phyloP scores from a whole-genome alignment of 192 early-diverging fungal species.

The Coemansia sp. region DNA sequence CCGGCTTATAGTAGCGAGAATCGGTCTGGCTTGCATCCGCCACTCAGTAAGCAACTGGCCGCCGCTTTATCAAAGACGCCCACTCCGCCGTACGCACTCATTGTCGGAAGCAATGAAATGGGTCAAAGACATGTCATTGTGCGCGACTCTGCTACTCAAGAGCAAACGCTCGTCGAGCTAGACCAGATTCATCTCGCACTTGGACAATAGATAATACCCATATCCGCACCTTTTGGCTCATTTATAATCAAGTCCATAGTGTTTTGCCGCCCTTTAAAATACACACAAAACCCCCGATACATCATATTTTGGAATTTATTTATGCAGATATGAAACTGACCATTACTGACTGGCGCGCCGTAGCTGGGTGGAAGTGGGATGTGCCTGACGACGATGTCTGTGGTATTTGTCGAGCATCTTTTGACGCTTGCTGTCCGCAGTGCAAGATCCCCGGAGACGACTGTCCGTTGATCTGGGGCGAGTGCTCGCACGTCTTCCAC shows the following conservation, averaged over 20 bases:
- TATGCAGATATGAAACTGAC: slow-evolving; percentile 37
- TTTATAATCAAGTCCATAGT: neutral
- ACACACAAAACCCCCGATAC: neutral
- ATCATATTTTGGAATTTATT: no score
- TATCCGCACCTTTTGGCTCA: neutral
- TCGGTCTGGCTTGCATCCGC: slow-evolving; percentile 3
- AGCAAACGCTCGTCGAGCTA: slow-evolving; percentile 6
- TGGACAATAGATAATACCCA: neutral
- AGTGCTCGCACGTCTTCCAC: slow-evolving; percentile 93
- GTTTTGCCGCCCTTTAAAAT: neutral
- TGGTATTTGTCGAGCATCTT: slow-evolving; percentile 86
- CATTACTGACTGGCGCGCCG: slow-evolving; percentile 68
- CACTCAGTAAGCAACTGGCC: slow-evolving; percentile 41
- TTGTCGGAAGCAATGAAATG: slow-evolving; percentile 38
- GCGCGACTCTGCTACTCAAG: slow-evolving; percentile 14
- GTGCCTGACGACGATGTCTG: slow-evolving; percentile 83
- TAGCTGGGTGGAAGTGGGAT: slow-evolving; percentile 90
- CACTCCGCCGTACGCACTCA: slow-evolving; percentile 12
- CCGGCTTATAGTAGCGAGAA: neutral
- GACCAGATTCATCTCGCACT: slow-evolving; percentile 7
- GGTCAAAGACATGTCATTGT: slow-evolving; percentile 5
- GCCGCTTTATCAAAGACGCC: slow-evolving; percentile 14
- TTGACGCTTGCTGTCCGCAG: slow-evolving; percentile 83
- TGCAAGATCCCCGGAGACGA: slow-evolving; percentile 89
- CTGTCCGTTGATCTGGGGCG: slow-evolving; percentile 86